Percentiles rank a stretch among this genome's conserved stretches.
These are phyloP conservation scores for Entophlyctis helioformis DNA, from an alignment of 192 early-diverging fungal species.

Conservation along the genomic window DNA sequence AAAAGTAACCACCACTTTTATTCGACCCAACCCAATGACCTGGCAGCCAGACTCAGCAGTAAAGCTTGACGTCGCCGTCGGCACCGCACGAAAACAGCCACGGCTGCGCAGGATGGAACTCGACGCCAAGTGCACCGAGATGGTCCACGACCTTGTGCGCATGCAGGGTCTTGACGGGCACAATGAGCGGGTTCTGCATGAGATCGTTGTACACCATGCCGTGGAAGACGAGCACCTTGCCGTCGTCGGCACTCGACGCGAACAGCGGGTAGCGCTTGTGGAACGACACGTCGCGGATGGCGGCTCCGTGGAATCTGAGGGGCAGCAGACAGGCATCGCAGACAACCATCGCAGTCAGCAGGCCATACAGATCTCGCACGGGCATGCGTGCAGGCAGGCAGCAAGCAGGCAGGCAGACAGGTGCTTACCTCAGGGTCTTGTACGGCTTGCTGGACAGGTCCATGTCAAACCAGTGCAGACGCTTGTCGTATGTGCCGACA, in stretches of 20 bases:
- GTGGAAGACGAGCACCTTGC: conserved; percentile 90
- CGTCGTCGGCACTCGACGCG: conserved; percentile 86
- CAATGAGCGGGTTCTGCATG: conserved; percentile 93
- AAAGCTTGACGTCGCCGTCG: conserved; percentile 79
- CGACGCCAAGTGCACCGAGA: conserved; percentile 49
- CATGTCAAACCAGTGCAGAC: conserved; percentile 94
- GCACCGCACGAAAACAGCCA: conserved; percentile 93
- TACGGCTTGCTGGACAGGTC: conserved; percentile 89
- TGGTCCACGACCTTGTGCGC: conserved; percentile 63
- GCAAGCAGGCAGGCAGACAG: neutral
- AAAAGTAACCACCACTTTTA: too few species aligned
- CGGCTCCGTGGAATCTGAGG: conserved; percentile 55
- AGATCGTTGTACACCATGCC: conserved; percentile 96
- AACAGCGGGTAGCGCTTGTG: conserved; percentile 87
- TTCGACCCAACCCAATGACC: too few species aligned
- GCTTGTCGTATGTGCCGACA: conserved; percentile 90
- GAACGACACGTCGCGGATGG: conserved; percentile 78
- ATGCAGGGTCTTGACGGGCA: conserved; percentile 90
- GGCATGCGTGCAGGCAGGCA: too few species aligned
- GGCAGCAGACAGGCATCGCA: neutral
- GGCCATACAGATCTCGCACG: too few species aligned
- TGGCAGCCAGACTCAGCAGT: too few species aligned
- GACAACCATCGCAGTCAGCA: too few species aligned
- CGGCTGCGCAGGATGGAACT: conserved; percentile 95
- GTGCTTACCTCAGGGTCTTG: conserved; percentile 63